Conservation (phyloP, 495 filamentous ascomycete genomes). For the Penicillium chermesinum region DNA sequence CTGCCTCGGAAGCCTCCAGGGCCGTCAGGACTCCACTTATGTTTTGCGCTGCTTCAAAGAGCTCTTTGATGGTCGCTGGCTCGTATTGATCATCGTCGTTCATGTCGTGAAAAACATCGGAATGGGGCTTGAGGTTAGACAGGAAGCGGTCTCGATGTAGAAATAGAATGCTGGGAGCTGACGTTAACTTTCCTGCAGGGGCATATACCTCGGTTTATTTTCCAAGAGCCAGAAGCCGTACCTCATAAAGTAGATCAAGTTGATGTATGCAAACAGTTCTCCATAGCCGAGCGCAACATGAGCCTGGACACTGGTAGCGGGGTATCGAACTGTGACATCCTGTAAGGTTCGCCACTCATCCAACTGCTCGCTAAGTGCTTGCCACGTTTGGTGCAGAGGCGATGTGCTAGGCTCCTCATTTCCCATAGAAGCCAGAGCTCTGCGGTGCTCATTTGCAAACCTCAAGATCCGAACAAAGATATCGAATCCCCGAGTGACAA, state of each 20-base stretch:
- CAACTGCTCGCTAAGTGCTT: slow-evolving; percentile 31
- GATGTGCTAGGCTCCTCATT: slow-evolving; percentile 9
- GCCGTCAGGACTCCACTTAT: slow-evolving; percentile 34
- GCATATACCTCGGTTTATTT: background rate
- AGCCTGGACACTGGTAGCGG: slow-evolving; percentile 34
- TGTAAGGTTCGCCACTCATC: slow-evolving; percentile 42
- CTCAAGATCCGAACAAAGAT: slow-evolving; percentile 42
- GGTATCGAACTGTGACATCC: slow-evolving; percentile 36
- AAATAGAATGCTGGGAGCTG: slow-evolving; percentile 34
- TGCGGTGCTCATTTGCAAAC: slow-evolving; percentile 41
- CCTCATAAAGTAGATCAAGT: slow-evolving; percentile 44
- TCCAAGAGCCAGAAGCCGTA: slow-evolving; percentile 5
- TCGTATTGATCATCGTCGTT: slow-evolving; percentile 15
- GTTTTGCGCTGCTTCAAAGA: slow-evolving; percentile 37
- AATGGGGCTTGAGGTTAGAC: slow-evolving; percentile 27
- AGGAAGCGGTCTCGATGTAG: slow-evolving; percentile 40
- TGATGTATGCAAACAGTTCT: slow-evolving; percentile 43
- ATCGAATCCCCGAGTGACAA: slow-evolving; percentile 41
- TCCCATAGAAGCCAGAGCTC: slow-evolving; percentile 20
- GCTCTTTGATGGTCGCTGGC: slow-evolving; percentile 27
- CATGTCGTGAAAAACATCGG: slow-evolving; percentile 22
- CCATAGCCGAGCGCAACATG: slow-evolving; percentile 42
- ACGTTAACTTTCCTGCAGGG: no score
- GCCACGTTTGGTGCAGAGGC: slow-evolving; percentile 27
- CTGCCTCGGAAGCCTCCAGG: slow-evolving; percentile 31